Evolutionary conservation across 1,139 yeast genomes (phyloP).

Genomic region (Yamadazyma blattariae): DNA sequence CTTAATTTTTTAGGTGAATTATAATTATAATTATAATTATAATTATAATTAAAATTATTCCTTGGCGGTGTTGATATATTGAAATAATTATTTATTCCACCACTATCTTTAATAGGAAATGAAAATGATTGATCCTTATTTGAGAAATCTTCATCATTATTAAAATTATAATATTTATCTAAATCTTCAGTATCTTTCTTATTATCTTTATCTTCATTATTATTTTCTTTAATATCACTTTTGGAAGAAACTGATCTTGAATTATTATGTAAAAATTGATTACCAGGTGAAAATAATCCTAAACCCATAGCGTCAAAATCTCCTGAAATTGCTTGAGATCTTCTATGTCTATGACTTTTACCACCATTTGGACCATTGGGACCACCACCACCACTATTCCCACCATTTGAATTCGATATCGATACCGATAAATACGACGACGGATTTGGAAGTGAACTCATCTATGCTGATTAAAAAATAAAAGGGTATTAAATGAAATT

Average conservation of each 20-base stretch:
- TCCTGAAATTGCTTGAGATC: constrained; percentile 74
- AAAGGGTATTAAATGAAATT: neutral
- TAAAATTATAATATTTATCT: constrained; percentile 26
- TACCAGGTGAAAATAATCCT: constrained; percentile 34
- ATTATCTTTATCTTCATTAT: neutral
- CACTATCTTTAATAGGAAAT: constrained; percentile 24
- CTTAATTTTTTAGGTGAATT: constrained; percentile 6
- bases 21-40: neutral
- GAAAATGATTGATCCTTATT: constrained; percentile 21
- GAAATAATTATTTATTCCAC: too few species aligned
- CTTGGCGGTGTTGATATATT: constrained; percentile 17
- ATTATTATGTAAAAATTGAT: constrained; percentile 6
- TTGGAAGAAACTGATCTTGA: constrained; percentile 5
- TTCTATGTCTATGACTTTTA: constrained; percentile 62
- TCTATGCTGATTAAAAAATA: neutral
- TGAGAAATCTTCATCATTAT: constrained; percentile 36
- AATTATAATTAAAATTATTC: constrained; percentile 8
- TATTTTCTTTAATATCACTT: neutral
- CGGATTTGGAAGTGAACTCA: constrained; percentile 20
- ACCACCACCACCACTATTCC: neutral
- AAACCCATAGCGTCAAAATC: constrained; percentile 56
- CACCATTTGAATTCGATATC: constrained; percentile 3
- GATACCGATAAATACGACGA: constrained; percentile 27
- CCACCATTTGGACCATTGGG: constrained; percentile 12
- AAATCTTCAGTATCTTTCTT: constrained; percentile 9